Percentiles rank a stretch among this genome's conserved stretches.
Conservation (phyloP, 1,284 basidiomycete genomes). For the Anthracocystis walkeri region DNA sequence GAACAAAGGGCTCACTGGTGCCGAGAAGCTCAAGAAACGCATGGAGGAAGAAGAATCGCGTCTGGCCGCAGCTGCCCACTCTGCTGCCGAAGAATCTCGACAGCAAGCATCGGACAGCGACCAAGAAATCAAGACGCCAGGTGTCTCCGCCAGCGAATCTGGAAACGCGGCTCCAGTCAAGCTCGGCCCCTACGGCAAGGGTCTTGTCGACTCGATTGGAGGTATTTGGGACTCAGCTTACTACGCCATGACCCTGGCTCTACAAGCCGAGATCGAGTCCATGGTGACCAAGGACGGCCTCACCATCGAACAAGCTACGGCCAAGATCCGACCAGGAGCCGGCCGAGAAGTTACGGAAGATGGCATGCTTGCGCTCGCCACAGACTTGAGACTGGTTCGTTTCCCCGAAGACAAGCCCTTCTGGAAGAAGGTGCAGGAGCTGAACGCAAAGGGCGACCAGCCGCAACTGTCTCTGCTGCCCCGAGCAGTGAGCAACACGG, state of each 20-base stretch:
- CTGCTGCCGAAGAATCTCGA: slow-evolving; percentile 44
- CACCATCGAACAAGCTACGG: slow-evolving; percentile 52
- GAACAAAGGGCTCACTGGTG: slow-evolving; percentile 10
- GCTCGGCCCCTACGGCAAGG: slow-evolving; percentile 66
- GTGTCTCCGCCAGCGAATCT: slow-evolving; percentile 19
- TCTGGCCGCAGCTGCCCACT: slow-evolving; percentile 47
- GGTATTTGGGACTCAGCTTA: slow-evolving; percentile 70
- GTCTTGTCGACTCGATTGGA: slow-evolving; percentile 71
- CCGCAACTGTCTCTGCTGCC: slow-evolving; percentile 46
- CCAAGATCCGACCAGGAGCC: slow-evolving; percentile 41
- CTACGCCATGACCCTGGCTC: slow-evolving; percentile 59
- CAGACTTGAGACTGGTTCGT: slow-evolving; percentile 56
- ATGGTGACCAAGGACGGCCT: slow-evolving; percentile 43
- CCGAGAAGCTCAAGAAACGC: slow-evolving; percentile 39
- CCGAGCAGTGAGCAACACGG: slow-evolving; percentile 26
- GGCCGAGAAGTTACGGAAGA: slow-evolving; percentile 38
- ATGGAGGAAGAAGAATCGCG: slow-evolving; percentile 44
- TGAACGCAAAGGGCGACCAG: slow-evolving; percentile 52
- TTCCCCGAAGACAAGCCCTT: slow-evolving; percentile 61
- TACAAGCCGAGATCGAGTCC: slow-evolving; percentile 48
- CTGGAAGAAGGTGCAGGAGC: slow-evolving; percentile 53
- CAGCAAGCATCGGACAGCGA: slow-evolving; percentile 7
- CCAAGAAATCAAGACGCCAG: slow-evolving; percentile 24
- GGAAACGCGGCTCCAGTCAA: slow-evolving; percentile 1
- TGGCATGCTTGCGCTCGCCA: slow-evolving; percentile 39